Percentiles rank a stretch among this genome's conserved stretches.
Conservation (phyloP, 2,329 filamentous ascomycete species). For the Diaporthe capsici region DNA sequence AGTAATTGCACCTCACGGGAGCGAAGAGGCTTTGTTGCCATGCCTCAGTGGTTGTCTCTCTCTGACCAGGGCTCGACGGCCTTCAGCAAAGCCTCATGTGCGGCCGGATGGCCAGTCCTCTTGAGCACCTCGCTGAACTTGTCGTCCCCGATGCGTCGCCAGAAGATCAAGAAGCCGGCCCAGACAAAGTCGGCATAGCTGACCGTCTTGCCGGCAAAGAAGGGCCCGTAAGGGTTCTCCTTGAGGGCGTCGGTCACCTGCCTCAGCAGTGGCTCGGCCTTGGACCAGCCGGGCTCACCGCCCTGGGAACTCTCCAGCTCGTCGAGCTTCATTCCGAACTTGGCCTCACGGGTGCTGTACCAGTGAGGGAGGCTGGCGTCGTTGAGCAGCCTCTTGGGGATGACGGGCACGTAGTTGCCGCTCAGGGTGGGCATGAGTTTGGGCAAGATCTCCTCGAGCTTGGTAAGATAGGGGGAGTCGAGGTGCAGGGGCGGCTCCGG, state of each 20-base stretch:
- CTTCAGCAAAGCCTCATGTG: conserved; percentile 58
- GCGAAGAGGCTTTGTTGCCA: not conserved
- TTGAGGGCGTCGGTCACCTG: conserved; percentile 62
- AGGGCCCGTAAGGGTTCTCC: conserved; percentile 70
- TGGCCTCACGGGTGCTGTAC: conserved; percentile 62
- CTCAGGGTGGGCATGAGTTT: conserved; percentile 51
- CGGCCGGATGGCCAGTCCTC: conserved; percentile 53
- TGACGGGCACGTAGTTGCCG: conserved; percentile 60
- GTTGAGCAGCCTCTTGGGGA: conserved; percentile 67
- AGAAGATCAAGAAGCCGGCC: conserved; percentile 53
- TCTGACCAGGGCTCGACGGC: conserved; percentile 57
- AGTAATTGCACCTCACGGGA: not conserved
- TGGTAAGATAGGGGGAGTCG: conserved; percentile 63
- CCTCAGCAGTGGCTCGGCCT: conserved; percentile 53
- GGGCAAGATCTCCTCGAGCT: conserved; percentile 58
- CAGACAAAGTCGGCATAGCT: conserved; percentile 71
- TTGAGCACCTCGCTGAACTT: conserved; percentile 53
- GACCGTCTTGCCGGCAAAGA: conserved; percentile 69
- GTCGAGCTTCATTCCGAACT: conserved; percentile 66
- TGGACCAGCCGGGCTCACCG: conserved; percentile 64
- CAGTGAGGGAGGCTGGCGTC: conserved; percentile 69
- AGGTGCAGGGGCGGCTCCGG: conserved; percentile 72
- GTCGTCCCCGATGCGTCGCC: conserved; percentile 52
- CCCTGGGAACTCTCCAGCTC: conserved; percentile 63
- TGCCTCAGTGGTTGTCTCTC: conserved; percentile 53